Evolutionary conservation across 768 basidiomycete genomes (phyloP).

Genomic region (Piloderma croceum): DNA sequence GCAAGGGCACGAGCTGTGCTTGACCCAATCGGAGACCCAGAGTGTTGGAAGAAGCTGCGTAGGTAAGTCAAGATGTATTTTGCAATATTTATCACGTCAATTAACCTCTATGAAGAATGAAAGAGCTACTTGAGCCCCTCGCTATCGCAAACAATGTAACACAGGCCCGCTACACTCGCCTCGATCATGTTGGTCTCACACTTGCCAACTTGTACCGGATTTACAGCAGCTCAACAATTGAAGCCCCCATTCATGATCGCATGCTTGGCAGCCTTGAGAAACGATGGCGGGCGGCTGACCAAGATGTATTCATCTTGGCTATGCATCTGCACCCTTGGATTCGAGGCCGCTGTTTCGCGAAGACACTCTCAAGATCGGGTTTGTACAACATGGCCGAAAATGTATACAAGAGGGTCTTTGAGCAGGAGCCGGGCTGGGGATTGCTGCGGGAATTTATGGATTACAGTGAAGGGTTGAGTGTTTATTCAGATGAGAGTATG

Average conservation of each 20-base stretch:
- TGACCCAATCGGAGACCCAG: neutral
- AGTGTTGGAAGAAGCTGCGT: slow-evolving; percentile 9
- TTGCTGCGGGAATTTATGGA: slow-evolving; percentile 5
- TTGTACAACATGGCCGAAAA: slow-evolving; percentile 2
- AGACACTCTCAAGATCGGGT: neutral
- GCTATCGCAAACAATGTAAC: slow-evolving; percentile 22
- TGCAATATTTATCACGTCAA: neutral
- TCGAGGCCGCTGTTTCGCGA: neutral
- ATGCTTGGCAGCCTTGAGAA: slow-evolving; percentile 11
- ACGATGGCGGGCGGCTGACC: slow-evolving; percentile 9
- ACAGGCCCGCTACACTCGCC: slow-evolving; percentile 16
- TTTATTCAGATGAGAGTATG: neutral
- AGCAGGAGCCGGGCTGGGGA: slow-evolving; percentile 1
- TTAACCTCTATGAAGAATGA: slow-evolving; percentile 8
- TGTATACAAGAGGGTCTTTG: slow-evolving; percentile 1
- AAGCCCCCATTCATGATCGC: neutral
- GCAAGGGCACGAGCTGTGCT: slow-evolving; percentile 3
- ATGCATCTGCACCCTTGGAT: slow-evolving; percentile 10
- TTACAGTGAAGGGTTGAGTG: neutral
- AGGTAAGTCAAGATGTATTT: slow-evolving; percentile 6
- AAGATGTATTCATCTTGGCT: slow-evolving; percentile 8
- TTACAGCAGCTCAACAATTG: slow-evolving; percentile 5
- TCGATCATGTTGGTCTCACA: slow-evolving; percentile 21
- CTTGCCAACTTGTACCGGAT: slow-evolving; percentile 20
- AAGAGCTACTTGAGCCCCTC: slow-evolving; percentile 24